phyloP scores from a whole-genome alignment of 345 rosid species.

The Gynandropsis gynandra region DNA sequence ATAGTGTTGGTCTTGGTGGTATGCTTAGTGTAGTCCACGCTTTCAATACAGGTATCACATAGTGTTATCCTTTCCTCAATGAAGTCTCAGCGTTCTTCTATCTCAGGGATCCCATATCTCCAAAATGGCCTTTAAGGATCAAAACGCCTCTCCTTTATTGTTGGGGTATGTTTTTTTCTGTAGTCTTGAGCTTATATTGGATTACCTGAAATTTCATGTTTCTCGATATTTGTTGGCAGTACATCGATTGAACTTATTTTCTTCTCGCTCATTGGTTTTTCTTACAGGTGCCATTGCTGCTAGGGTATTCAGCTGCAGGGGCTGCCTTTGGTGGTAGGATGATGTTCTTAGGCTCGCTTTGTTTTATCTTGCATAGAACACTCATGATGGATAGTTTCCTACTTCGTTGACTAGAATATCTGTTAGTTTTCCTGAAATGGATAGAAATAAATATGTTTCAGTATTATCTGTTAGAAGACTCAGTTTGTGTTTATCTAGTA shows the following conservation, averaged over 20 bases:
- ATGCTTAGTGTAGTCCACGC: constrained; percentile 63
- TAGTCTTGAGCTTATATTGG: neutral
- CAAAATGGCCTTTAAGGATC: too few relatives aligned
- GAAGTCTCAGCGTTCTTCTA: constrained; percentile 5
- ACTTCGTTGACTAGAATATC: constrained; percentile 5
- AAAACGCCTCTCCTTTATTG: constrained; percentile 67
- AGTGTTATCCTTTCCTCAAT: neutral
- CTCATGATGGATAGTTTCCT: neutral
- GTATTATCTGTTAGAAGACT: neutral
- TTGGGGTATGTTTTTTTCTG: constrained; percentile 35
- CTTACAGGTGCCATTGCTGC: constrained; percentile 50
- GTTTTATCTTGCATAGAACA: constrained; percentile 4
- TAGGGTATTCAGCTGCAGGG: constrained; percentile 48
- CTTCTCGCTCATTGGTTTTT: constrained; percentile 4
- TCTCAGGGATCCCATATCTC: constrained; percentile 46
- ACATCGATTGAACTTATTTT: constrained; percentile 1
- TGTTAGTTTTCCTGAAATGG: neutral
- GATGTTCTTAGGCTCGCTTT: neutral
- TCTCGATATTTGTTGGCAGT: neutral
- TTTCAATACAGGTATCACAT: constrained; percentile 41
- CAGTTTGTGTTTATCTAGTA: neutral
- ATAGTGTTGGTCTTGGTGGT: too few relatives aligned
- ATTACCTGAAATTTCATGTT: neutral
- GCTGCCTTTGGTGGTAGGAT: constrained; percentile 59
- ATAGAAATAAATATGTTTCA: neutral